Base-by-base conservation (phyloP, 176 grass and related monocot species). In the Themeda triandra region DNA sequence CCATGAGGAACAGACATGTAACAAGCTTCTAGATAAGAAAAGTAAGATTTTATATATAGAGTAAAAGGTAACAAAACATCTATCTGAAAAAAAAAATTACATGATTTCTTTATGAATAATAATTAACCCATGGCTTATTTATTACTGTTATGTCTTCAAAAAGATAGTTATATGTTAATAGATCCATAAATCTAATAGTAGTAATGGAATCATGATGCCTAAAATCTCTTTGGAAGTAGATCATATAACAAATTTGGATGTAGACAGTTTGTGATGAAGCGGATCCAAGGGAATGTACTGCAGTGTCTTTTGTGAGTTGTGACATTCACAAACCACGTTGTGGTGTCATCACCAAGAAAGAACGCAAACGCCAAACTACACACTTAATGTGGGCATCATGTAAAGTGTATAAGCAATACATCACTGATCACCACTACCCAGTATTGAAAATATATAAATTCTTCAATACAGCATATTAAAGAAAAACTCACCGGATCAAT, bases 401-500 rank as follows among this genome's bases (percentile, higher is more conserved):
- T 7, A 73, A 75, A 76, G 24, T 67, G 66, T 49, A 69, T 31
- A 69, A 23, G 17, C 70, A 51, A 67, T 84, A 21, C 1, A 9
- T 48, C 58, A 30, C 44, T 48, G 13, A 75, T n/a, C 80, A 18
- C 24, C 60, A 63, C 25, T 63, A 63, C 56, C 7, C 3, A 35
- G 4, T 27, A 31, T 28, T 15, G 28, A n/a, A n/a, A 60, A 19
- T 79, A 15, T 69, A 46, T 48, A 79, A n/a, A 30, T 25, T 25
- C 32, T 23, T 51, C 74, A 44, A 37, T 42, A 37, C 32, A 41
- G 8, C 56, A 69, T 27, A 80, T 75, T 31, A 87, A 56, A 89
- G 76, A n/a, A 80, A 42, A 91, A 81, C 91, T 91, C 85, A 98
- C 95, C 88, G 95, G 95, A 71, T 98, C 95, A 65, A 98, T 98